phyloP scores from a whole-genome alignment of 2,329 filamentous ascomycete genomes.

The Helotiales sp. region DNA sequence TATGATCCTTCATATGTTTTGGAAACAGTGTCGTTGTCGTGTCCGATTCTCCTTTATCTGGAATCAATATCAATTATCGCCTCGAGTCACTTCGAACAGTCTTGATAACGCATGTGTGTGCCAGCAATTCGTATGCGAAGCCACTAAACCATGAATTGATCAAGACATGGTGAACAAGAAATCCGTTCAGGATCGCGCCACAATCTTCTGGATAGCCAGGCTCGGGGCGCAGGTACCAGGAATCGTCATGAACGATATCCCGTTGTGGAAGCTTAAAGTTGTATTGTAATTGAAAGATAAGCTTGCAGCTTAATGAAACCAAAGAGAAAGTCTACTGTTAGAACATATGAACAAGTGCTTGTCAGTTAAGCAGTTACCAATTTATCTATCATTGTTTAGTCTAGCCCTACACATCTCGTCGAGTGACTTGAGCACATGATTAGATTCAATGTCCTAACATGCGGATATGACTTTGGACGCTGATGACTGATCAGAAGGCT shows the following conservation, averaged over 20 bases:
- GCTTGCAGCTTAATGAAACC: background rate
- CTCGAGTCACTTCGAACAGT: conserved; percentile 5
- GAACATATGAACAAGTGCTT: background rate
- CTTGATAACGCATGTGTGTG: conserved; percentile 19
- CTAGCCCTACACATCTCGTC: no score
- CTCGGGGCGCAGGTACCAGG: conserved; percentile 29
- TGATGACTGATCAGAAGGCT: background rate
- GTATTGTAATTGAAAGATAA: conserved; percentile 7
- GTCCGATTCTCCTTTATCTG: background rate
- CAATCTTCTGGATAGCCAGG: conserved; percentile 10
- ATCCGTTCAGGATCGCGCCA: conserved; percentile 5
- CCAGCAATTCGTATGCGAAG: background rate
- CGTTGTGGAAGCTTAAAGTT: conserved; percentile 17
- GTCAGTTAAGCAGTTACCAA: no score
- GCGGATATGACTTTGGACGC: background rate
- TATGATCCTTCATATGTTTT: conserved; percentile 5
- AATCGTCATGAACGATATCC: conserved; percentile 14
- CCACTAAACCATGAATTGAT: conserved; percentile 7
- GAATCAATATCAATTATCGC: conserved; percentile 20
- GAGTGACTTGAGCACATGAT: no score
- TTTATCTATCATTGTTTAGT: background rate
- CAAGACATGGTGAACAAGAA: conserved; percentile 19
- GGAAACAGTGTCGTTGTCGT: background rate
- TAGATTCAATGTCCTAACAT: no score
- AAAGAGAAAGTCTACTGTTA: no score